Evolutionary conservation across 2,329 filamentous ascomycete genomes (phyloP), one percentile per base, ranked within the genome.

Genomic region (Cordyceps farinosa): DNA sequence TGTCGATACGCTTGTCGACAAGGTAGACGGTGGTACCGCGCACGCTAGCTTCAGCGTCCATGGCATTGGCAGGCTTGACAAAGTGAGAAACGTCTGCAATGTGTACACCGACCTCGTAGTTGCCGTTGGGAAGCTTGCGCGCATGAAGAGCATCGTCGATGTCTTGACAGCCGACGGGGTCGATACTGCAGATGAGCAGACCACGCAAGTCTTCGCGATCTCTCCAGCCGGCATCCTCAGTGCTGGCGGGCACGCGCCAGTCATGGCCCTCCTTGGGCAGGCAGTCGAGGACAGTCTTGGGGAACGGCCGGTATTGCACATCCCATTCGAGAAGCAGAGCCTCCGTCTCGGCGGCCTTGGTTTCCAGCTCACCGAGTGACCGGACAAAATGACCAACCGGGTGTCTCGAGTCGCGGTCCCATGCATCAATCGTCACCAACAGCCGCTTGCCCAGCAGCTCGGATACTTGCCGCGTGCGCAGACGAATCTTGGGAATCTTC

Each of bases 11-110:
- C 82, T 99, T 99, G 77, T 99, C 95, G 3, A 99, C 95, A 17
- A 99, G 82, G 74, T 99, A 99, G 34, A 99, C 95, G 0, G 94
- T 98, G 5, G 95, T 98, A 66, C 95, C 95, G 70, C 95, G 89
- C 71, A 96, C 87, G 72, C 92, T 95, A 3, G 95, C 95, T 78
- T 99, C 95, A 54, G 88, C 86, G 74, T 99, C 96, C 95, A 99
- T 99, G 61, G 95, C 90, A 71, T 94, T 99, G 75, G 91, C 92
- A 32, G 96, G 93, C 77, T 95, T 96, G 71, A 99, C 95, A 73
- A 99, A 99, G 77, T 99, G 90, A 10, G 95, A 98, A n/a, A 99
- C 95, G 75, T 99, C 95, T 34, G 95, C 96, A 76, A 99, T 99
- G 76, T 99, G 96, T 17, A 99, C 95, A 67, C 95, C 95, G 10